Percentiles rank a stretch among this genome's conserved stretches.
Evolutionary conservation across 805 yeast species (phyloP).

Genomic region (Suhomyces sp.): DNA sequence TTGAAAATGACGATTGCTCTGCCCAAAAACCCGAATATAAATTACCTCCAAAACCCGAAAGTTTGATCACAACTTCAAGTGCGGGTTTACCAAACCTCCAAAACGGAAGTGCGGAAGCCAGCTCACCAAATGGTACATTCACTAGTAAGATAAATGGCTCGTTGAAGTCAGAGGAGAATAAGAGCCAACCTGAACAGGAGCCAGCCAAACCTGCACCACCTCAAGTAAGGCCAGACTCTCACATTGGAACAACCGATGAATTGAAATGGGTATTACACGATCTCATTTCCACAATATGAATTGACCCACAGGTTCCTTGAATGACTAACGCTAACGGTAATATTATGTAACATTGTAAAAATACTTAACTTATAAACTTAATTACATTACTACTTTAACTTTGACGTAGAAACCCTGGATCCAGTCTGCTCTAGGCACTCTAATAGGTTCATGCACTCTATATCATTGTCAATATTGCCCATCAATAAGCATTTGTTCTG

Average conservation of each 20-base stretch:
- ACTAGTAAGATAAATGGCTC: not conserved
- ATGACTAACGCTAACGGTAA: not conserved
- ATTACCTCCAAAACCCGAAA: constrained; percentile 27
- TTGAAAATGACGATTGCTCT: constrained; percentile 13
- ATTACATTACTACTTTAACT: not conserved
- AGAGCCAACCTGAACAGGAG: constrained; percentile 2
- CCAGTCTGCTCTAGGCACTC: not conserved
- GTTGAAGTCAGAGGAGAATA: constrained; percentile 3
- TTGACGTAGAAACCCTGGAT: not conserved
- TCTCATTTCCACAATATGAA: constrained; percentile 44
- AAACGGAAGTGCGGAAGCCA: not conserved
- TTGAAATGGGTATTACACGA: constrained; percentile 70
- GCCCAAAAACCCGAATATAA: constrained; percentile 20
- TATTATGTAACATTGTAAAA: constrained; percentile 4
- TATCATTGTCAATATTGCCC: constrained; percentile 17
- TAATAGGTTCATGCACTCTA: not conserved
- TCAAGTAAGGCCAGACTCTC: constrained; percentile 22
- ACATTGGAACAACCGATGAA: constrained; percentile 63
- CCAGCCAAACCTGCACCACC: constrained; percentile 4
- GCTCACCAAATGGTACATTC: not conserved
- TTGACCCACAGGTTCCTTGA: not conserved
- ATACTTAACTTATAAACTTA: not conserved
- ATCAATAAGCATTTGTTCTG: constrained; percentile 33
- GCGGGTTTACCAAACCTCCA: not conserved
- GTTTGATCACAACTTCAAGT: constrained; percentile 13